Conservation (phyloP, 2,329 filamentous ascomycete genomes). For the Aspergillus clavatus region DNA sequence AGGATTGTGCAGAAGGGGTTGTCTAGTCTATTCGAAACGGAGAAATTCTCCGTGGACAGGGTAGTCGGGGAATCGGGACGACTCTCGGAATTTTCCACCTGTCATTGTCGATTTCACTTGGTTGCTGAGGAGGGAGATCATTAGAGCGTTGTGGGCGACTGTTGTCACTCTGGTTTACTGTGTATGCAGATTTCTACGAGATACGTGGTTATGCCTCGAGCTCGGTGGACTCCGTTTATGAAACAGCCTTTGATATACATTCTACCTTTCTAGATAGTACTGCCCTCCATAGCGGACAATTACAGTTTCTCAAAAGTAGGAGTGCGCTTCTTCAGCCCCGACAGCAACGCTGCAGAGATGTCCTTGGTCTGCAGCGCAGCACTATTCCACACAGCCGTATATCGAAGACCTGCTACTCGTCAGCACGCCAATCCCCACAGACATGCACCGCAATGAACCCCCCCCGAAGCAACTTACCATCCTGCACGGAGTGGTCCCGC, state of each 20-base stretch:
- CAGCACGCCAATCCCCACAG: too few relatives aligned
- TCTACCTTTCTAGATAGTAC: too few relatives aligned
- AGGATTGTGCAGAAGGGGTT: background rate
- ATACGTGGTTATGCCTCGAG: too few relatives aligned
- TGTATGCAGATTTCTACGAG: too few relatives aligned
- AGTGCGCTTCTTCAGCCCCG: slow-evolving; percentile 71
- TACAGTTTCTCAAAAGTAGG: slow-evolving; percentile 82
- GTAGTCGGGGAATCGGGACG: background rate
- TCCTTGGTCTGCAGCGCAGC: slow-evolving; percentile 77
- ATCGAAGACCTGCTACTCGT: slow-evolving; percentile 57
- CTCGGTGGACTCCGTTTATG: background rate
- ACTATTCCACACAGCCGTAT: slow-evolving; percentile 84
- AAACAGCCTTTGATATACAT: too few relatives aligned
- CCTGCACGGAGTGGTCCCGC: slow-evolving; percentile 69
- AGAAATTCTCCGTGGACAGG: background rate
- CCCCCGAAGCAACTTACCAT: too few relatives aligned
- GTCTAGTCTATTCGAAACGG: background rate
- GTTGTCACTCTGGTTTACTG: too few relatives aligned
- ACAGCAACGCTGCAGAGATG: slow-evolving; percentile 67
- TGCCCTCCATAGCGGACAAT: too few relatives aligned
- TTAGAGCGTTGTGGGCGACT: too few relatives aligned
- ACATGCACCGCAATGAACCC: too few relatives aligned
- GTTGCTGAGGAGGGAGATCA: background rate
- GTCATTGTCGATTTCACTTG: background rate
- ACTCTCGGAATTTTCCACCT: background rate